Percentiles rank a stretch among this genome's conserved stretches.
Conservation (phyloP, 208 protist genomes). For the Trypanosoma scelopori region DNA sequence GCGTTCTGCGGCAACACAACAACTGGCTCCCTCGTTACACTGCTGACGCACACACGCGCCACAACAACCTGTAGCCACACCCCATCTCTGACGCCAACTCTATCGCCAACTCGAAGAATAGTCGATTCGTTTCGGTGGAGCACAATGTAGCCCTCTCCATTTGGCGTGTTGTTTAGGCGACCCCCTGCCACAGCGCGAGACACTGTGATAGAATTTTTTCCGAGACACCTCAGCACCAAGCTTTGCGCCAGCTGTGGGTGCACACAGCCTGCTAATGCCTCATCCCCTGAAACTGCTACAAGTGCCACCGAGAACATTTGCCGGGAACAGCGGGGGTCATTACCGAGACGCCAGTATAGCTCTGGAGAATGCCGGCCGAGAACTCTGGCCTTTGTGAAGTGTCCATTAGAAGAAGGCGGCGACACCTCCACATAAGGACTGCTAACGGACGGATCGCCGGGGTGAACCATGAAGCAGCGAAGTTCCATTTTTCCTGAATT, state of each 20-base stretch:
- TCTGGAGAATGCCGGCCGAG: conserved; percentile 33
- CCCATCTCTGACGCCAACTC: conserved; percentile 7
- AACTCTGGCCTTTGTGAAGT: not conserved
- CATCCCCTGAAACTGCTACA: not conserved
- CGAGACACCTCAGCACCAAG: conserved; percentile 18
- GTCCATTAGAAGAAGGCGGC: not conserved
- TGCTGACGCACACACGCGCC: conserved; percentile 10
- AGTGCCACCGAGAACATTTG: conserved; percentile 26
- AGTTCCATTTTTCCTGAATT: conserved; percentile 26
- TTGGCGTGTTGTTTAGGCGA: not conserved
- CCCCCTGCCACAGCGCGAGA: not conserved
- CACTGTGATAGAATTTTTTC: conserved; percentile 23
- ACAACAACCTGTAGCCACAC: conserved; percentile 24
- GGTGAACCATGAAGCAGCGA: conserved; percentile 35
- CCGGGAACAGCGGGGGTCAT: conserved; percentile 35
- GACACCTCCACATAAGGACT: conserved; percentile 15
- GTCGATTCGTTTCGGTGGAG: conserved; percentile 11
- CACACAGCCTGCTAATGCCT: not conserved
- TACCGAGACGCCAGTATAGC: conserved; percentile 42
- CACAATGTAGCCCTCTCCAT: not conserved
- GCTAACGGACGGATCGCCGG: not conserved
- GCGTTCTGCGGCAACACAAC: not conserved
- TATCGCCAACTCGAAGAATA: conserved; percentile 27
- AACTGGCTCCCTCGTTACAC: not conserved
- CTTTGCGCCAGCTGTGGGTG: conserved; percentile 12